Percentiles rank a stretch among this genome's conserved stretches.
Conservation (phyloP, 495 filamentous ascomycete genomes). For the Talaromyces trachyspermus region DNA sequence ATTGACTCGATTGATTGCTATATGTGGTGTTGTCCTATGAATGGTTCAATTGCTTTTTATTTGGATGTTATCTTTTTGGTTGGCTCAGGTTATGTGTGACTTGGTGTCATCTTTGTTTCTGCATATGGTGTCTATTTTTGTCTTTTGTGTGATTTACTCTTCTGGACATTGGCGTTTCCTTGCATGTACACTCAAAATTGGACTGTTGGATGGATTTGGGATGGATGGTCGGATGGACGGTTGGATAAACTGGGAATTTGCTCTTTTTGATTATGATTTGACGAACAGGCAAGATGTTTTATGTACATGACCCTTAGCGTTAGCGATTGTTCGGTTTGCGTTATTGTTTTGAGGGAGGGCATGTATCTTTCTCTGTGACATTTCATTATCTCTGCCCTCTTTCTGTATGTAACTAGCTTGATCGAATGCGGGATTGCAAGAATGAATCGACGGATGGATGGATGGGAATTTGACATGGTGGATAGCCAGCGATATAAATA, state of each 20-base stretch:
- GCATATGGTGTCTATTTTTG: conserved; percentile 3
- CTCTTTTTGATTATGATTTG: neutral
- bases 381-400: neutral
- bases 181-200: too few species aligned
- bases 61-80: neutral
- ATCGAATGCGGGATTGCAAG: too few species aligned
- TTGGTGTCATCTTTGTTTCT: too few species aligned
- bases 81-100: too few species aligned
- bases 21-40: conserved; percentile 1
- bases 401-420: too few species aligned
- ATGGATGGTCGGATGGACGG: neutral
- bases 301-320: conserved; percentile 2
- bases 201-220: neutral
- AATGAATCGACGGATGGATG: too few species aligned
- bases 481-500: too few species aligned
- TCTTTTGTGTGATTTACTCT: neutral
- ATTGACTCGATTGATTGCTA: conserved; percentile 3
- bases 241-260: neutral
- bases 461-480: too few species aligned
- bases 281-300: conserved; percentile 6
- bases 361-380: neutral
- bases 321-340: conserved; percentile 1
- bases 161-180: too few species aligned
- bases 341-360: conserved; percentile 1
- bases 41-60: neutral